phyloP scores from a whole-genome alignment of 768 basidiomycete species.

The Epithele typhae region DNA sequence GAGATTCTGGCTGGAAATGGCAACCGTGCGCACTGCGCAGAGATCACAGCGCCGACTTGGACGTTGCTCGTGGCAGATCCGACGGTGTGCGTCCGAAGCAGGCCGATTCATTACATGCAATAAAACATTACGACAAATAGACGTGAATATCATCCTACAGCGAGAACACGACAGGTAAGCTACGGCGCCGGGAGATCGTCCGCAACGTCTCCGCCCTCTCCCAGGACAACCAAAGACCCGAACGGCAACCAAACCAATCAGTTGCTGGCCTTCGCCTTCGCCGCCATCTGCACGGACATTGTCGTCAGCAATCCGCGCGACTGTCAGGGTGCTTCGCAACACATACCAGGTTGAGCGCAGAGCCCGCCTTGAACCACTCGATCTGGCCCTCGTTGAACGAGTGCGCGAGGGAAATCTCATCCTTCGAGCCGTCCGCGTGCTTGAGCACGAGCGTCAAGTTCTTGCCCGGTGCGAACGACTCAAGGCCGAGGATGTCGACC shows the following conservation, averaged over 20 bases:
- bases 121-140: constrained; percentile 12
- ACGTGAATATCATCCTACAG: constrained; percentile 16
- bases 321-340: background rate
- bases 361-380: constrained; percentile 98
- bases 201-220: constrained; percentile 9
- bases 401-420: constrained; percentile 80
- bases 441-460: constrained; percentile 79
- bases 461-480: constrained; percentile 88
- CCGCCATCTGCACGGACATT: constrained; percentile 53
- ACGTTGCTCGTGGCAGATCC: no score
- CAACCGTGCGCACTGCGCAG: no score
- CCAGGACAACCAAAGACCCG: no score
- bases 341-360: constrained; percentile 82
- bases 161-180: constrained; percentile 5
- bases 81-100: no score
- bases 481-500: constrained; percentile 85
- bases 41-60: no score
- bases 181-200: constrained; percentile 10
- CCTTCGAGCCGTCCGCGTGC: constrained; percentile 76
- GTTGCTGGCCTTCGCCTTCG: constrained; percentile 62
- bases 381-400: constrained; percentile 98
- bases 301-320: constrained; percentile 8
- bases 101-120: constrained; percentile 16
- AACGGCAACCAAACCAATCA: no score
- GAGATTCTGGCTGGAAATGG: no score